These are phyloP conservation scores for Hypholoma fasciculare DNA, from an alignment of 768 basidiomycete genomes.

Conservation along the genomic window DNA sequence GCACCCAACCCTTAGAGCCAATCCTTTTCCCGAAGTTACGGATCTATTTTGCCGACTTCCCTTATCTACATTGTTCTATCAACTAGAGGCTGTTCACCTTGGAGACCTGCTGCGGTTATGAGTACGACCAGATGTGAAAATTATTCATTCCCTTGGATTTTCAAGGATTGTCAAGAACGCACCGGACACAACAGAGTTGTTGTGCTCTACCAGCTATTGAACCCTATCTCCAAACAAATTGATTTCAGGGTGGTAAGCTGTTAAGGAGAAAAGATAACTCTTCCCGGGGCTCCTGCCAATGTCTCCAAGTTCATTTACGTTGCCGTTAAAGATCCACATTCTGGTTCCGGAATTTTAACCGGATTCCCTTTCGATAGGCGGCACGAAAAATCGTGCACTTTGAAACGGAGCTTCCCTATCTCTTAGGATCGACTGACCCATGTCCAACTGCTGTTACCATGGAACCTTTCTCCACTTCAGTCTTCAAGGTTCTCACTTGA, in stretches of 20 bases:
- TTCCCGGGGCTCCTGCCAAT: conserved; percentile 71
- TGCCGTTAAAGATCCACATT: conserved; percentile 69
- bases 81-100: conserved; percentile 82
- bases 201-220: conserved; percentile 71
- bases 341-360: conserved; percentile 79
- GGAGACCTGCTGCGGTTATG: conserved; percentile 82
- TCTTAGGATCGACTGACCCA: conserved; percentile 85
- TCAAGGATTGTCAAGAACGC: conserved; percentile 68
- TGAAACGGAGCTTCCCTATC: conserved; percentile 75
- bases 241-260: conserved; percentile 73
- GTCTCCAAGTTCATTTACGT: conserved; percentile 67
- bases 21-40: conserved; percentile 70
- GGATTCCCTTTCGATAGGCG: conserved; percentile 78
- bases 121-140: conserved; percentile 73
- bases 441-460: conserved; percentile 87
- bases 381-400: conserved; percentile 61
- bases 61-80: conserved; percentile 81
- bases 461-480: conserved; percentile 89
- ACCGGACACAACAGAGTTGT: conserved; percentile 73
- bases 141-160: conserved; percentile 75
- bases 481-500: conserved; percentile 85
- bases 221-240: conserved; percentile 75
- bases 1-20: conserved; percentile 33
- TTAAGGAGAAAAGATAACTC: conserved; percentile 82
- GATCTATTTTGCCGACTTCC: conserved; percentile 41